Evolutionary conservation across 257 asterid species (phyloP).

Genomic region (Gentiana macrophylla): DNA sequence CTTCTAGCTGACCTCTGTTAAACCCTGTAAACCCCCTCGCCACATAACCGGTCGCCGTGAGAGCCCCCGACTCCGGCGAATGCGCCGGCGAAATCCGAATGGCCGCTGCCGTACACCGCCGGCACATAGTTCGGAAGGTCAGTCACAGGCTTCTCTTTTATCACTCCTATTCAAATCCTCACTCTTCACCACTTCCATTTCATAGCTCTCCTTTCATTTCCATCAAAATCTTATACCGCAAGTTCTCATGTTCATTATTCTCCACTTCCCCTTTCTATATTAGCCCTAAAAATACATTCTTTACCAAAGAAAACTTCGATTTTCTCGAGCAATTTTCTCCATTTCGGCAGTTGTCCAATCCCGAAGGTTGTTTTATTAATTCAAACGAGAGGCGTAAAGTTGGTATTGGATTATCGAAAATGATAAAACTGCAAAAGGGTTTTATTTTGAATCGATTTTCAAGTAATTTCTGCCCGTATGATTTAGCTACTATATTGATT

Average conservation of each 20-base stretch:
- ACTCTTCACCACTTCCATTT: slow-evolving; percentile 21
- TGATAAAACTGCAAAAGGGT: slow-evolving; percentile 37
- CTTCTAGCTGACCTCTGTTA: not conserved
- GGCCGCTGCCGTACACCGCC: slow-evolving; percentile 42
- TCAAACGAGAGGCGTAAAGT: slow-evolving; percentile 70
- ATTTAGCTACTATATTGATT: slow-evolving; percentile 53
- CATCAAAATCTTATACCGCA: slow-evolving; percentile 13
- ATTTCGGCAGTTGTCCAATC: slow-evolving; percentile 10
- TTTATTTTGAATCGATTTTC: slow-evolving; percentile 31
- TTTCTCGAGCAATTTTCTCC: slow-evolving; percentile 67
- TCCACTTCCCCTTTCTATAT: slow-evolving; percentile 12
- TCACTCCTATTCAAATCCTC: slow-evolving; percentile 1
- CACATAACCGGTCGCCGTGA: slow-evolving; percentile 28
- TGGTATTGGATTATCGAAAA: slow-evolving; percentile 44
- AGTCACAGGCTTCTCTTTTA: slow-evolving; percentile 21
- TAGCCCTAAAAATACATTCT: slow-evolving; percentile 20
- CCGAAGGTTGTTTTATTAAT: slow-evolving; percentile 27
- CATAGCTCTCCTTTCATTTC: slow-evolving; percentile 12
- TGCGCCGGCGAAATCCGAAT: slow-evolving; percentile 23
- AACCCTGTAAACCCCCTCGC: slow-evolving; percentile 24
- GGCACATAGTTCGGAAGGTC: slow-evolving; percentile 37
- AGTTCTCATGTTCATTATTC: not conserved
- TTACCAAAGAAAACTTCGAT: slow-evolving; percentile 25
- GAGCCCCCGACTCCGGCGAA: slow-evolving; percentile 21
- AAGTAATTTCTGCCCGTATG: slow-evolving; percentile 37